Percentiles rank a stretch among this genome's conserved stretches.
Evolutionary conservation across 768 basidiomycete species (phyloP).

Genomic region (Trametes maxima): DNA sequence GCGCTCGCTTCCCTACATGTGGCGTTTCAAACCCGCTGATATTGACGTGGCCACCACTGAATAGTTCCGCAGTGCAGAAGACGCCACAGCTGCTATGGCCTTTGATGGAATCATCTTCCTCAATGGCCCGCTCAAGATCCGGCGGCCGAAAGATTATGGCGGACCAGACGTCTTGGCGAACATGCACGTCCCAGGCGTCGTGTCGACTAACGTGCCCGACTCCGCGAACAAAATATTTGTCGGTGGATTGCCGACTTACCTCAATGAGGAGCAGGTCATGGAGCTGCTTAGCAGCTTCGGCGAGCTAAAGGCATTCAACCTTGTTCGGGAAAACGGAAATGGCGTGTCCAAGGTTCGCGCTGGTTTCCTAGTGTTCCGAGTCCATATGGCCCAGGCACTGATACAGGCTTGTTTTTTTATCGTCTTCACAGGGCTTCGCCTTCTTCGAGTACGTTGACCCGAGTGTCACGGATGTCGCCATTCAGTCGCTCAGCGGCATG

Average conservation of each 20-base stretch:
- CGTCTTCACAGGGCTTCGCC: constrained; percentile 81
- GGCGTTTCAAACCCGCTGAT: constrained; percentile 7
- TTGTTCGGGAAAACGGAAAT: constrained; percentile 92
- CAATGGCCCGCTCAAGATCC: constrained; percentile 94
- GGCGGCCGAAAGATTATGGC: constrained; percentile 96
- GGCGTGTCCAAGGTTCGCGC: constrained; percentile 79
- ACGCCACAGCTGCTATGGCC: constrained; percentile 95
- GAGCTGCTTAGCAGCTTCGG: constrained; percentile 97
- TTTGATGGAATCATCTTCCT: constrained; percentile 98
- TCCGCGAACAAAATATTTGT: constrained; percentile 98
- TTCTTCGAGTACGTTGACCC: constrained; percentile 98
- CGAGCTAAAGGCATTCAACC: constrained; percentile 95
- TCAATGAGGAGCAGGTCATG: constrained; percentile 98
- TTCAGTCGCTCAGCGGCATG: constrained; percentile 96
- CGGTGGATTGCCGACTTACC: constrained; percentile 91
- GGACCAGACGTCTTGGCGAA: constrained; percentile 65
- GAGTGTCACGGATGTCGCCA: constrained; percentile 89
- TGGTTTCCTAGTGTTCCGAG: neutral
- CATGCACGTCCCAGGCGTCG: constrained; percentile 89
- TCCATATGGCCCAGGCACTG: constrained; percentile 7
- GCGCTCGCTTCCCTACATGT: constrained; percentile 27
- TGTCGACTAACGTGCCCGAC: constrained; percentile 96
- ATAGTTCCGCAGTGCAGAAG: constrained; percentile 97
- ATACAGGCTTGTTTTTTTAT: neutral
- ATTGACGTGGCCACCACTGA: constrained; percentile 11